Conservation (phyloP, 75 land plant genomes). For the Adiantum capillusveneris region DNA sequence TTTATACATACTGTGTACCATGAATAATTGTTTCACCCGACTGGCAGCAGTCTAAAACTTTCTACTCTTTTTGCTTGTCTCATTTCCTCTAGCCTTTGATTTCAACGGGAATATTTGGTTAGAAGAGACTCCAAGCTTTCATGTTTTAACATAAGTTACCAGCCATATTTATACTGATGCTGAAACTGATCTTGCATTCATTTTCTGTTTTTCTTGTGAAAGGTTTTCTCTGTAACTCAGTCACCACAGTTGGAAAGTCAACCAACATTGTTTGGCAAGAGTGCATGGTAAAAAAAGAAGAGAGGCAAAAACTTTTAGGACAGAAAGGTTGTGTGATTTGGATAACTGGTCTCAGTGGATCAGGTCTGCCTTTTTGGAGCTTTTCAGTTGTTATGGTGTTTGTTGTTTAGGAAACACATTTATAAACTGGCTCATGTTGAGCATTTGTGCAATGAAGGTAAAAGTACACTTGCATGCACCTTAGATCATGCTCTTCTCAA, state of each 20-base stretch:
- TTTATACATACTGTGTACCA: no score
- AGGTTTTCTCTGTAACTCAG: neutral
- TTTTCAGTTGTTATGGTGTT: neutral
- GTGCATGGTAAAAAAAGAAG: slow-evolving; percentile 35
- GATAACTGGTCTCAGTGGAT: slow-evolving; percentile 35
- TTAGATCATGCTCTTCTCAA: slow-evolving; percentile 15
- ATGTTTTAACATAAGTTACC: no score
- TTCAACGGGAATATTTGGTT: no score
- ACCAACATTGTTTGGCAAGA: slow-evolving; percentile 87
- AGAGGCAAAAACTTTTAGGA: slow-evolving; percentile 16
- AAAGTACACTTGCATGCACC: slow-evolving; percentile 26
- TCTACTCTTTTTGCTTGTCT: no score
- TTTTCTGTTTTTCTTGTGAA: no score
- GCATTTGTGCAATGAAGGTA: slow-evolving; percentile 7
- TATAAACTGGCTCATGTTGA: neutral
- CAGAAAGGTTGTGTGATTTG: slow-evolving; percentile 33
- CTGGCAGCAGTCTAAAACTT: no score
- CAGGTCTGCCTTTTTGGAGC: slow-evolving; percentile 4
- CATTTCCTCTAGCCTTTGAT: no score
- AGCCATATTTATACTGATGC: no score
- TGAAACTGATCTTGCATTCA: no score
- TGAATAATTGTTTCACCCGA: no score
- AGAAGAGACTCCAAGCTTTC: no score
- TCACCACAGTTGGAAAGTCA: slow-evolving; percentile 35
- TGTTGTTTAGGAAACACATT: neutral